Conservation (phyloP, 352 stramenopile genomes). For the Nothophytophthora sp. region DNA sequence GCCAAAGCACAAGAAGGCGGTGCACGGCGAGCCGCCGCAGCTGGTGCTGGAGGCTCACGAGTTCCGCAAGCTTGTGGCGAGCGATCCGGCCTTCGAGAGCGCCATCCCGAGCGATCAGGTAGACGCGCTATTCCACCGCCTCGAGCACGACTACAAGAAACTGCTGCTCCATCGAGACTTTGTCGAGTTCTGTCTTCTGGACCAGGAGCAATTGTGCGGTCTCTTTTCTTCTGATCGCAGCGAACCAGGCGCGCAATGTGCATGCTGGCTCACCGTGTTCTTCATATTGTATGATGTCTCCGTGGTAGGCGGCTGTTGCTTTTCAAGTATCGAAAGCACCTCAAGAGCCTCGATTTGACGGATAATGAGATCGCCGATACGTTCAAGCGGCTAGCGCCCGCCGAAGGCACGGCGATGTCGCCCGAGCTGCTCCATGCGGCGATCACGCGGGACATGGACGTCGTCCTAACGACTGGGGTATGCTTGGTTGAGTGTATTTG, state of each 20-base stretch:
- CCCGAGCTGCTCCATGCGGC: slow-evolving; percentile 62
- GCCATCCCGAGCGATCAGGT: slow-evolving; percentile 71
- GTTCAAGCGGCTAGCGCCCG: slow-evolving; percentile 55
- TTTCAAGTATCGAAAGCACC: slow-evolving; percentile 68
- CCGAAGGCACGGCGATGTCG: slow-evolving; percentile 40
- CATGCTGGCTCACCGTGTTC: too few relatives aligned
- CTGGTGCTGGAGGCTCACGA: slow-evolving; percentile 67
- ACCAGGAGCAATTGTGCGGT: slow-evolving; percentile 80
- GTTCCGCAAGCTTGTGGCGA: slow-evolving; percentile 79
- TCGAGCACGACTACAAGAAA: slow-evolving; percentile 55
- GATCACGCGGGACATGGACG: slow-evolving; percentile 70
- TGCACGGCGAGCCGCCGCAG: slow-evolving; percentile 33
- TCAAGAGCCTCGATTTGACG: slow-evolving; percentile 62
- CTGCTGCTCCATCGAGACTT: slow-evolving; percentile 70
- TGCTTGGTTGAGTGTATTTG: slow-evolving; percentile 3
- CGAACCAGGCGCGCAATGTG: too few relatives aligned
- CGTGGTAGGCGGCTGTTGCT: slow-evolving; percentile 60
- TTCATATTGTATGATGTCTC: too few relatives aligned
- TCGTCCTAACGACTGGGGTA: slow-evolving; percentile 80
- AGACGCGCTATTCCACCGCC: slow-evolving; percentile 74
- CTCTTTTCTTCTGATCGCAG: not conserved
- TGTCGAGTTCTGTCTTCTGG: slow-evolving; percentile 80
- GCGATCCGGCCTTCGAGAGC: slow-evolving; percentile 73
- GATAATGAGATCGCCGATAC: slow-evolving; percentile 82
- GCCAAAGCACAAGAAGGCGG: slow-evolving; percentile 40